Percentiles rank a stretch among this genome's conserved stretches.
Conservation (phyloP, 805 yeast species). For the Lipomyces orientalis region DNA sequence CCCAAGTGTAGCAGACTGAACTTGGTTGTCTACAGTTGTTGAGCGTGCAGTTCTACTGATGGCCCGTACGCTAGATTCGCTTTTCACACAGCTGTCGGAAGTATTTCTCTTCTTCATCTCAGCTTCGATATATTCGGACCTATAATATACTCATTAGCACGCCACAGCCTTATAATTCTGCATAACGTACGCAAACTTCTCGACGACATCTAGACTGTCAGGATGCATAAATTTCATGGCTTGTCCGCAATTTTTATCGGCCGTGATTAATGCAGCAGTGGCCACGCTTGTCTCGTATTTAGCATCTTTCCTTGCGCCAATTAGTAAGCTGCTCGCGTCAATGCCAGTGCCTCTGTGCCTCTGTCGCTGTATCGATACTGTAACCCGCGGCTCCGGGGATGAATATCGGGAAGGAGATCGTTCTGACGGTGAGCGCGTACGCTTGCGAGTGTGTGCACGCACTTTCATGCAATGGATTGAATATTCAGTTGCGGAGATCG, state of each 20-base stretch:
- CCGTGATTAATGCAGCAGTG: not conserved
- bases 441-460: conserved; percentile 6
- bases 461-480: not conserved
- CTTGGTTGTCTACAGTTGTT: not conserved
- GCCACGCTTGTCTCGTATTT: not conserved
- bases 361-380: not conserved
- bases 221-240: not conserved
- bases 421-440: not conserved
- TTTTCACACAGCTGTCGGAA: not conserved
- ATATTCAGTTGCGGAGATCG: not conserved
- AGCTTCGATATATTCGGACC: conserved; percentile 5
- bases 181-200: not conserved
- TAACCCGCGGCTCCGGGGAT: not conserved
- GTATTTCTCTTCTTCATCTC: conserved; percentile 9
- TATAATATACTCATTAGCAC: not conserved
- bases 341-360: not conserved
- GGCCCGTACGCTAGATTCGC: not conserved
- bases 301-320: not conserved
- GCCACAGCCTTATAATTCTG: not conserved
- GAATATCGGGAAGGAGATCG: not conserved
- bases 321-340: not conserved
- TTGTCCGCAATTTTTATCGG: not conserved
- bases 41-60: no score
- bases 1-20: conserved; percentile 12
- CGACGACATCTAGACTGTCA: not conserved